These are phyloP conservation scores for Camptophora hylomeconis DNA, from an alignment of 2,329 filamentous ascomycete species.

Conservation along the genomic window DNA sequence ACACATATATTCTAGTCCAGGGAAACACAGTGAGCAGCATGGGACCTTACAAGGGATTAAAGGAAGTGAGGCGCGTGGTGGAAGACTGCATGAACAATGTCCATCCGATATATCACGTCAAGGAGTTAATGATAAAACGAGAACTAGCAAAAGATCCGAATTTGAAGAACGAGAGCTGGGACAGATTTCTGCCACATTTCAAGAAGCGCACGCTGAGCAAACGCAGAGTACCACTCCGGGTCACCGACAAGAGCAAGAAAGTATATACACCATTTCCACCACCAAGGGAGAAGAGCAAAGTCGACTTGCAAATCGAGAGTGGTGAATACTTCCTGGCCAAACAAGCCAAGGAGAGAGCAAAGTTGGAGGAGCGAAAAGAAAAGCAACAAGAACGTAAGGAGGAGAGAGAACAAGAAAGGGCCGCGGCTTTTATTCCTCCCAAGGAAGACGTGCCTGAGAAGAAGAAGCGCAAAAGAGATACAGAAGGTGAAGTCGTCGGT, in stretches of 20 bases:
- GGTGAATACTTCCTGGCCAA: conserved; percentile 95
- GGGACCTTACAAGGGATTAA: conserved; percentile 84
- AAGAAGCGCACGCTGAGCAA: conserved; percentile 85
- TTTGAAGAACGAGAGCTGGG: conserved; percentile 81
- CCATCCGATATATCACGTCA: conserved; percentile 83
- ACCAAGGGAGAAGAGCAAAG: conserved; percentile 94
- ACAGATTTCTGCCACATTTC: conserved; percentile 91
- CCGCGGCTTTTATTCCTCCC: conserved; percentile 77
- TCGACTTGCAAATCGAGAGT: conserved; percentile 93
- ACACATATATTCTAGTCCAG: conserved; percentile 88
- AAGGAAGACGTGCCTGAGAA: conserved; percentile 52
- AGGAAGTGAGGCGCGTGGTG: conserved; percentile 78
- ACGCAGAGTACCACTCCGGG: conserved; percentile 65
- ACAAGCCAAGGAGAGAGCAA: conserved; percentile 76
- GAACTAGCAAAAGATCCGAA: conserved; percentile 83
- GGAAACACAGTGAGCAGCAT: conserved; percentile 90
- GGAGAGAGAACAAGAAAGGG: conserved; percentile 73
- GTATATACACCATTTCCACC: conserved; percentile 94
- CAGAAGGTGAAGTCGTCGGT: conserved; percentile 24
- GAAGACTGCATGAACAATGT: conserved; percentile 97
- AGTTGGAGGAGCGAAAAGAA: conserved; percentile 66
- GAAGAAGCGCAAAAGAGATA: conserved; percentile 38
- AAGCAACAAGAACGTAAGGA: conserved; percentile 78
- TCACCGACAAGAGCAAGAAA: conserved; percentile 91
- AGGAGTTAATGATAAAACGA: conserved; percentile 87